Evolutionary conservation across 371 early-diverging fungal species (phyloP).

Genomic region (Saksenaea oblongispora): DNA sequence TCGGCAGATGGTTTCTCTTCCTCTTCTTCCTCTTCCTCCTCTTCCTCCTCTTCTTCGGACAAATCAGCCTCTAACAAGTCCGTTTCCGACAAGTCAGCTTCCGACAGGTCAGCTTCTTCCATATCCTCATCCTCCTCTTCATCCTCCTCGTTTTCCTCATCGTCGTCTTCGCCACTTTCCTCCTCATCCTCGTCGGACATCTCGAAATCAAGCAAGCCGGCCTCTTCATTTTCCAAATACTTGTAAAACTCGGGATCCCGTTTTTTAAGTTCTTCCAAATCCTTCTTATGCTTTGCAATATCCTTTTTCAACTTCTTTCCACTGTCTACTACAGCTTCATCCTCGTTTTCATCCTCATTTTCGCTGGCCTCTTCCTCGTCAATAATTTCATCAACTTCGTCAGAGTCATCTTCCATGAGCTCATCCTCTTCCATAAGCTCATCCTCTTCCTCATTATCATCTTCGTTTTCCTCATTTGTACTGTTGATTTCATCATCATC

Average conservation of each 20-base stretch:
- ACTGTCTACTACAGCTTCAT: constrained; percentile 42
- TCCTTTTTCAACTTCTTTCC: constrained; percentile 54
- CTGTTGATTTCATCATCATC: background rate
- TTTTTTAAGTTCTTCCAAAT: constrained; percentile 76
- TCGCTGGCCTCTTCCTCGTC: constrained; percentile 28
- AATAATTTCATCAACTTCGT: constrained; percentile 14
- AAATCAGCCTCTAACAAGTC: constrained; percentile 13
- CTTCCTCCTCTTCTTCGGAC: constrained; percentile 15
- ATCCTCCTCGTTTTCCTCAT: constrained; percentile 18
- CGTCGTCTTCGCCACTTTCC: constrained; percentile 40
- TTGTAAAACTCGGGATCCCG: constrained; percentile 91
- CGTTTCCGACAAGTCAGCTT: too few species aligned
- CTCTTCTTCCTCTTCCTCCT: constrained; percentile 5
- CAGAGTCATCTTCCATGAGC: background rate
- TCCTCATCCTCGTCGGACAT: constrained; percentile 65
- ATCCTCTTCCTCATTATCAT: constrained; percentile 4
- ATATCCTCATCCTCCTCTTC: constrained; percentile 27
- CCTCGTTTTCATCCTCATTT: constrained; percentile 34
- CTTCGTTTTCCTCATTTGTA: constrained; percentile 5
- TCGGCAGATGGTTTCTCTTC: constrained; percentile 11
- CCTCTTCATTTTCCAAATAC: constrained; percentile 85
- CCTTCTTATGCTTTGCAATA: constrained; percentile 64
- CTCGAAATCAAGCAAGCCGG: constrained; percentile 76
- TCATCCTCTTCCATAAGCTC: constrained; percentile 1
- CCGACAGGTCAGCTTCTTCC: constrained; percentile 13